A percentile compares a stretch with the other conserved stretches of the same genome.
phyloP scores from a whole-genome alignment of 139 green algal species.

The Chlamydomonas schloesseri region DNA sequence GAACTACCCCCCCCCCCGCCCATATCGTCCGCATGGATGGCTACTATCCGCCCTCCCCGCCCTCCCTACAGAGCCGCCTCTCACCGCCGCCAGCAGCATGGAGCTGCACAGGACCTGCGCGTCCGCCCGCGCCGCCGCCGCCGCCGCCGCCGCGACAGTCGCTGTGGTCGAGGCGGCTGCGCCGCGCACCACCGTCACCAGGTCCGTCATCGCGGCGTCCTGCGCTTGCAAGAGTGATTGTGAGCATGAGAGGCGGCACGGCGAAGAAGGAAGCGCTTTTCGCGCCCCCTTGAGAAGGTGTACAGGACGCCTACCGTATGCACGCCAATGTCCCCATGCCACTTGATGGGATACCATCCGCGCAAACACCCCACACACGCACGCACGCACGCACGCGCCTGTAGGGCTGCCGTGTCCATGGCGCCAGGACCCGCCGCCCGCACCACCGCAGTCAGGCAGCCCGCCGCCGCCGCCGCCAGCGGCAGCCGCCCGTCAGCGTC shows the following conservation, averaged over 20 bases:
- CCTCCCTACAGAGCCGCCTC: background rate
- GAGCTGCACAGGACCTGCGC: slow-evolving; percentile 4
- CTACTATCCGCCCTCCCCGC: background rate
- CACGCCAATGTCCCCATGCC: too few relatives aligned
- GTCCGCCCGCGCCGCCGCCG: slow-evolving; percentile 6
- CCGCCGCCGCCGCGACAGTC: background rate
- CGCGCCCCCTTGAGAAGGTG: too few relatives aligned
- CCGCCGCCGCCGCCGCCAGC: background rate
- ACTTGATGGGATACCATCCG: too few relatives aligned
- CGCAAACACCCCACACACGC: background rate
- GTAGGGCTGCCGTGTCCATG: slow-evolving; percentile 1
- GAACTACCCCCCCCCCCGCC: too few relatives aligned
- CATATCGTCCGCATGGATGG: too few relatives aligned
- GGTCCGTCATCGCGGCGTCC: slow-evolving; percentile 5
- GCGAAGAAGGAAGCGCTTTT: too few relatives aligned
- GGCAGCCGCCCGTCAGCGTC: background rate
- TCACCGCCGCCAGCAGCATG: slow-evolving; percentile 26
- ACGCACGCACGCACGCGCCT: too few relatives aligned
- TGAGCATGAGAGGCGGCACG: too few relatives aligned
- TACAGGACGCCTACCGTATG: background rate
- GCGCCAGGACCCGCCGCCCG: background rate
- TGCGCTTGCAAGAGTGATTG: too few relatives aligned
- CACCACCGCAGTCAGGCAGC: background rate
- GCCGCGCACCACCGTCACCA: background rate
- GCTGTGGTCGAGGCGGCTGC: too few relatives aligned